Evolutionary conservation across 768 basidiomycete species (phyloP), one percentile per base, ranked within the genome.

Genomic region (Tricholoma flavovirens): DNA sequence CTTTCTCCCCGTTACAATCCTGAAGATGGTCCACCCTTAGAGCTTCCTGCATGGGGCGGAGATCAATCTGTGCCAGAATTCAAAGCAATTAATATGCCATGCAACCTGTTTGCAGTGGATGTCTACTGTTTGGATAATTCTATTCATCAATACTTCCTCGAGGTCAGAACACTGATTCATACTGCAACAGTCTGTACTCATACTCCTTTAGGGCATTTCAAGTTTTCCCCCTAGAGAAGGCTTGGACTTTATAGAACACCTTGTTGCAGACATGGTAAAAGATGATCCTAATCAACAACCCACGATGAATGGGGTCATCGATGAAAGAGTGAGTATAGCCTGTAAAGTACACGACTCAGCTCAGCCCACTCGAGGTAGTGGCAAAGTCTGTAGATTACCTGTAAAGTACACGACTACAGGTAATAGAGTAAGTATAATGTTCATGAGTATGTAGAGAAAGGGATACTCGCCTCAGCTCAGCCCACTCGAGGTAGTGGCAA

Each of bases 11-110:
- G 53, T 11, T 65, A 61, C 43, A 48, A 61, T 36, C 38, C 11
- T 30, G 49, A 33, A 40, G n/a, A n/a, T n/a, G n/a, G n/a, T n/a
- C n/a, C n/a, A n/a, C n/a, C n/a, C n/a, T n/a, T n/a, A n/a, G n/a
- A 49, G 22, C 32, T 19, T 48, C 49, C 51, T 35, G 36, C 24
- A 14, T 55, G 49, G 24, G 58, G 58, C 5, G 45, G 50, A 11
- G 75, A 77, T 59, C 71, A 67, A 51, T 59, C 68, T 4, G 71
- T 71, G 0, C 71, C 69, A 4, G 72, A 73, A 26, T 73, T 72
- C n/a, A 14, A n/a, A n/a, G 36, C 32, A 5, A 29, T 24, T 12
- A 22, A 51, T 51, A 30, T 55, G 19, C 54, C 63, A 11, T 57
- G 66, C 24, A 55, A 74, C 56, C 68, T 72, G 0, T 75, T 75